Conservation (phyloP, 495 filamentous ascomycete species). For the Penicillium desertorum region DNA sequence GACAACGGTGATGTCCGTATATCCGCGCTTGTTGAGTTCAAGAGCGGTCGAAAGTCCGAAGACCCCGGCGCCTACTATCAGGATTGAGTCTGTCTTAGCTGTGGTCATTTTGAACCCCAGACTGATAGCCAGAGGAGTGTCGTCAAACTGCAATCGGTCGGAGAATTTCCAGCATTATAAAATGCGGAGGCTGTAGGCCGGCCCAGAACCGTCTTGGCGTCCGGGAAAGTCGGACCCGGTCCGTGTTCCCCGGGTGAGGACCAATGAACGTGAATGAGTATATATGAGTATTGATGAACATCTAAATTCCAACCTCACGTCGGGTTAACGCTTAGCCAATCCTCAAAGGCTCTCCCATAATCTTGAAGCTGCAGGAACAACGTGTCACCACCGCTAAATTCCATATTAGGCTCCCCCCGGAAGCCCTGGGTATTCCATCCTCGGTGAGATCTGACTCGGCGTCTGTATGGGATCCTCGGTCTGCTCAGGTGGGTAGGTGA, state of each 20-base stretch:
- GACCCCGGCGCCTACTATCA: slow-evolving; percentile 17
- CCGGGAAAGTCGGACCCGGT: slow-evolving; percentile 22
- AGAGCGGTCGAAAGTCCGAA: slow-evolving; percentile 22
- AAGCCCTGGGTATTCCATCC: slow-evolving; percentile 17
- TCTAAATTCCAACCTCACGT: slow-evolving; percentile 4
- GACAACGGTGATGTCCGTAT: slow-evolving; percentile 39
- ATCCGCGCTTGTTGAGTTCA: slow-evolving; percentile 15
- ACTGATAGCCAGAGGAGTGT: slow-evolving; percentile 1
- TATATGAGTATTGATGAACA: neutral
- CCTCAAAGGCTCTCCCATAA: slow-evolving; percentile 36
- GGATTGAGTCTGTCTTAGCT: slow-evolving; percentile 25
- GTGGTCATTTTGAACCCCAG: slow-evolving; percentile 18
- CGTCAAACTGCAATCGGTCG: neutral
- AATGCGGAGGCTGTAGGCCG: slow-evolving; percentile 11
- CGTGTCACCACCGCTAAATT: slow-evolving; percentile 22
- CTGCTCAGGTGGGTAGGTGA: slow-evolving; percentile 36
- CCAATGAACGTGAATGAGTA: neutral
- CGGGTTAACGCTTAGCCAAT: slow-evolving; percentile 34
- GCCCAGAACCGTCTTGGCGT: slow-evolving; percentile 24
- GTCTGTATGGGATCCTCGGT: slow-evolving; percentile 21
- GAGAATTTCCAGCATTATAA: neutral
- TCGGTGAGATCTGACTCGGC: slow-evolving; percentile 6
- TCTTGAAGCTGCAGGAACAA: slow-evolving; percentile 34
- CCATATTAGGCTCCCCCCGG: slow-evolving; percentile 20
- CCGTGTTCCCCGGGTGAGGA: slow-evolving; percentile 18